Evolutionary conservation across 768 basidiomycete species (phyloP), one percentile per base, ranked within the genome.

Genomic region (Lactarius hengduanensis): DNA sequence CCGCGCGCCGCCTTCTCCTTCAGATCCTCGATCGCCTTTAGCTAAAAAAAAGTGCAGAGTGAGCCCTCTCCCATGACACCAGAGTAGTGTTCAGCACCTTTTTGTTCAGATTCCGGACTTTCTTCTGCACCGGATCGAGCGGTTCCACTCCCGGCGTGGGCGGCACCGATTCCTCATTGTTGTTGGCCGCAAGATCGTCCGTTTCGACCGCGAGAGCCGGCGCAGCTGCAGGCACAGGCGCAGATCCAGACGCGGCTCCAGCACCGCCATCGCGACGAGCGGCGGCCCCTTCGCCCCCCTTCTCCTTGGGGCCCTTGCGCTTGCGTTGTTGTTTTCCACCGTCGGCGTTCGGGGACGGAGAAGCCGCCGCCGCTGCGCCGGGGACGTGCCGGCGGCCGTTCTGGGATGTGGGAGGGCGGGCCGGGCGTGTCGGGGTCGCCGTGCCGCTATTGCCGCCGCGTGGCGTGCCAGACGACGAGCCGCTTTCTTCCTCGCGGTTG

Each of bases 1-100:
- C 97, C 96, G 41, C 91, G 85, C 73, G 85, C 89, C 32, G 86
- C 84, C 80, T 95, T 94, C 70, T 92, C 92, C 80, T 98, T 98
- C 59, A 99, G 86, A 73, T 98, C 96, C 26, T 98, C 94, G 71
- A 99, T 98, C n/a, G 96, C 96, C 76, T 97, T 98, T 70, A 99
- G 82, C 95, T 97, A 71, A 43, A 43, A 63, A 30, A 18, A 56
- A 9, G 5, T 0, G 45, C 20, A 1, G n/a, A 53, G 50, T 26
- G 50, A 53, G 22, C 50, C 11, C 3, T 2, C n/a, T 13, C 22
- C 11, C 47, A 38, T 38, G 4, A 26, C 22, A 59, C 20, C 15
- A 20, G 26, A 26, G 28, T 65, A 58, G 30, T 53, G 59, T 18
- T 76, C 2, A 83, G 43, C 47, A 91, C 95, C 88, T 97, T 99